A percentile compares a stretch with the other conserved stretches of the same genome.
Conservation (phyloP, 257 asterid species). For the Nicotiana obtusifolia region DNA sequence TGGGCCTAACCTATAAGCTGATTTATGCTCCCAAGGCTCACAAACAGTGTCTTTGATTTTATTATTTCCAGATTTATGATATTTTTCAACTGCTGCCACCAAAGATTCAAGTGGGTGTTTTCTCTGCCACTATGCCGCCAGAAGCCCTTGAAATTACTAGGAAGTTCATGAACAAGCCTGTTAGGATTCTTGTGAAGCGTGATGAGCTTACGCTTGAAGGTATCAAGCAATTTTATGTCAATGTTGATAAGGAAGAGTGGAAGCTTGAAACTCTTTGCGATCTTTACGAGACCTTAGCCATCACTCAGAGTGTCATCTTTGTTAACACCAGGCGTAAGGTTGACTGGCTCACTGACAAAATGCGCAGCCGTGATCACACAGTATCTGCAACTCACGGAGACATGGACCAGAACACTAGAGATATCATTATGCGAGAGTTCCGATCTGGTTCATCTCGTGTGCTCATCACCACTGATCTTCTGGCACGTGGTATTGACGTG, state of each 20-base stretch:
- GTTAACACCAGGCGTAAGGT: conserved; percentile 48
- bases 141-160: conserved; percentile 48
- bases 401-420: conserved; percentile 49
- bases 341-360: conserved; percentile 45
- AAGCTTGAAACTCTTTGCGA: conserved; percentile 42
- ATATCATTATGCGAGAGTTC: conserved; percentile 45
- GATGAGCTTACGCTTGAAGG: conserved; percentile 50
- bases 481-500: conserved; percentile 83
- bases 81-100: conserved; percentile 47
- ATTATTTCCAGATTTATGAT: conserved; percentile 31
- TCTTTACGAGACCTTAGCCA: conserved; percentile 42
- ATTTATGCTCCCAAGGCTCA: neutral
- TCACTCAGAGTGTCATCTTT: conserved; percentile 46
- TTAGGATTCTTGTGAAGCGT: conserved; percentile 42
- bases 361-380: conserved; percentile 43
- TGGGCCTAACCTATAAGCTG: neutral
- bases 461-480: conserved; percentile 70
- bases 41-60: neutral
- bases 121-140: conserved; percentile 50
- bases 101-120: conserved; percentile 44
- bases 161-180: conserved; percentile 48
- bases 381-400: conserved; percentile 48
- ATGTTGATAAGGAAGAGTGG: conserved; percentile 41
- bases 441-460: conserved; percentile 69
- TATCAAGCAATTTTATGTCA: conserved; percentile 38